Conservation (phyloP, 176 grass and related monocot genomes). For the Ampelocalamus luodianensis region DNA sequence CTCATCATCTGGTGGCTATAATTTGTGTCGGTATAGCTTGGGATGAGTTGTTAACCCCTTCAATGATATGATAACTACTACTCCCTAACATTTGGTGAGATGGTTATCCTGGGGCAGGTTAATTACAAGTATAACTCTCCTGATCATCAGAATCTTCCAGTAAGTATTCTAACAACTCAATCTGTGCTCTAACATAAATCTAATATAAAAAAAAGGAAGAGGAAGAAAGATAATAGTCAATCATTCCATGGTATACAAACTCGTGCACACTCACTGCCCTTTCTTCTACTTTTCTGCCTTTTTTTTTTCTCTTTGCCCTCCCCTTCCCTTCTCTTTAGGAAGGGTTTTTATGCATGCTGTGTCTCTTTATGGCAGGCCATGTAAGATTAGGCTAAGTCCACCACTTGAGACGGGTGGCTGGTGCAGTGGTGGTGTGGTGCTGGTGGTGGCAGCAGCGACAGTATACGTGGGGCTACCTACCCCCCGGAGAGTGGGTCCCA, state of each 20-base stretch:
- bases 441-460: conserved; percentile 26
- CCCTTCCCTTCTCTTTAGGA: conserved; percentile 32
- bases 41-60: conserved; percentile 33
- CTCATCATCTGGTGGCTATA: neutral
- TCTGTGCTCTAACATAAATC: conserved; percentile 16
- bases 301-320: neutral
- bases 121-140: conserved; percentile 22
- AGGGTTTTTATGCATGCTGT: conserved; percentile 41
- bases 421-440: conserved; percentile 27
- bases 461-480: conserved; percentile 40
- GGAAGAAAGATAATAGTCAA: conserved; percentile 26
- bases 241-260: conserved; percentile 48
- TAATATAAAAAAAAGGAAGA: neutral
- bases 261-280: conserved; percentile 39
- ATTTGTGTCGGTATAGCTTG: conserved; percentile 2
- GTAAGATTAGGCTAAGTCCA: conserved; percentile 44
- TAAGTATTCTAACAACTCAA: conserved; percentile 38
- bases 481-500: neutral
- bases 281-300: conserved; percentile 26
- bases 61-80: conserved; percentile 26
- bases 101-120: conserved; percentile 34
- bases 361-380: conserved; percentile 41
- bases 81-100: conserved; percentile 40
- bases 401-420: conserved; percentile 46
- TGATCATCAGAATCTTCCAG: conserved; percentile 44